Base-by-base conservation (phyloP, 345 rosid genomes). In the Lepidium didymum region DNA sequence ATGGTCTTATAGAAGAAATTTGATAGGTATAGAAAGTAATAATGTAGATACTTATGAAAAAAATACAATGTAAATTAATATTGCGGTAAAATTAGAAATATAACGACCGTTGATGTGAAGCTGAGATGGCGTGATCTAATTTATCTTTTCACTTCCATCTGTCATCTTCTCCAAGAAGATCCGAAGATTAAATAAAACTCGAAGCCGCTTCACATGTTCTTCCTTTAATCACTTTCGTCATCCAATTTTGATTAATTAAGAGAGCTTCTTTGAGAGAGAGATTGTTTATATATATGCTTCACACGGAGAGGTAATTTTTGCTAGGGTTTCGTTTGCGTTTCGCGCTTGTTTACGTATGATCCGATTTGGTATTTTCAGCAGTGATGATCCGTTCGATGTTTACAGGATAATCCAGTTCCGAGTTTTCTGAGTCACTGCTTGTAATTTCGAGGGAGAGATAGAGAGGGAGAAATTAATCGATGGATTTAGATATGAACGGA, bases 401-500 rank as follows among this genome's bases (percentile, higher is more conserved):
- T 55, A 40, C 44, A 45, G 76, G 64, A 46, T 51, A 62, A 21
- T 42, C 56, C 49, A 25, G 19, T 34, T 62, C 47, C 19, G 34
- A 31, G 36, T 60, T 56, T 67, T 33, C 37, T 65, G 40, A 38
- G 19, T 11, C 38, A 33, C 43, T 11, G 34, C 1, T 37, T 50
- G 58, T 23, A 5, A 15, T 49, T 74, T n/a, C n/a, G n/a, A n/a
- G n/a, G 40, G 46, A 19, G 18, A 46, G 2, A 15, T 0, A 44
- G 21, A 29, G 18, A 42, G 13, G n/a, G 25, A 37, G 12, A 56
- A 56, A 18, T 29, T 33, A 29, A 29, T 29, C 5, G 13, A 88
- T 90, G 98, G 96, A 90, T 82, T 82, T 88, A 45, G 95, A 91
- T 40, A 82, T 71, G 31, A 60, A 81, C 67, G 88, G 85, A 18